A percentile compares a stretch with the other conserved stretches of the same genome.
These are phyloP conservation scores for Schrenkiella parvula DNA, from an alignment of 345 rosid genomes.

Conservation along the genomic window DNA sequence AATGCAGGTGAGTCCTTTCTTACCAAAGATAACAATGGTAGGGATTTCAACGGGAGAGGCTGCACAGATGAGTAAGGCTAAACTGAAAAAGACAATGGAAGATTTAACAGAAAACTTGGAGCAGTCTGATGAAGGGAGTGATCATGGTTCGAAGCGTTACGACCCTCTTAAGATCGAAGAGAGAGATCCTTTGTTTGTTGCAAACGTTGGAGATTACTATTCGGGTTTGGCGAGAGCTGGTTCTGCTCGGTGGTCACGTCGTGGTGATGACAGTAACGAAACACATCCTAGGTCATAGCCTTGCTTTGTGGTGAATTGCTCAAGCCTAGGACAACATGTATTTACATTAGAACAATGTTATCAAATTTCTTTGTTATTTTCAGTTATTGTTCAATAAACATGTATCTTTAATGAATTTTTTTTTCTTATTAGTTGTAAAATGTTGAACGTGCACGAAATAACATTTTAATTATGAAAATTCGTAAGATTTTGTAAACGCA, in stretches of 20 bases:
- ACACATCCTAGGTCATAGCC: not conserved
- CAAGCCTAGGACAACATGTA: constrained; percentile 6
- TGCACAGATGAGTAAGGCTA: constrained; percentile 74
- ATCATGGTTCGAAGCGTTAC: constrained; percentile 18
- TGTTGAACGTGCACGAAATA: not conserved
- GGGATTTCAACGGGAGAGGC: constrained; percentile 84
- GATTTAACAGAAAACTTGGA: constrained; percentile 72
- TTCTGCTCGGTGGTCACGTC: constrained; percentile 55
- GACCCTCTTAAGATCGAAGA: constrained; percentile 44
- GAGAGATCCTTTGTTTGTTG: constrained; percentile 91
- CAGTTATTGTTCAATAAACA: too few species aligned
- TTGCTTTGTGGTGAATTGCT: not conserved
- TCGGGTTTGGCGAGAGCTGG: constrained; percentile 60
- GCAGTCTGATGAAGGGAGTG: constrained; percentile 53
- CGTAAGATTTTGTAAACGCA: not conserved
- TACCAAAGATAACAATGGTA: constrained; percentile 98
- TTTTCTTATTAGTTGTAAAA: not conserved
- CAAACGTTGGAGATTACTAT: constrained; percentile 81
- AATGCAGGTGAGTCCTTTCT: constrained; percentile 57
- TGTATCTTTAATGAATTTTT: too few species aligned
- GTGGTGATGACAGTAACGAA: constrained; percentile 37
- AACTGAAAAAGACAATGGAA: constrained; percentile 81
- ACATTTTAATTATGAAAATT: not conserved
- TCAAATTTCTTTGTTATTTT: too few species aligned
- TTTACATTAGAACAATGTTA: too few species aligned